Percentiles rank a stretch among this genome's conserved stretches.
These are phyloP conservation scores for Candida ovalis DNA, from an alignment of 805 yeast species.

Conservation along the genomic window DNA sequence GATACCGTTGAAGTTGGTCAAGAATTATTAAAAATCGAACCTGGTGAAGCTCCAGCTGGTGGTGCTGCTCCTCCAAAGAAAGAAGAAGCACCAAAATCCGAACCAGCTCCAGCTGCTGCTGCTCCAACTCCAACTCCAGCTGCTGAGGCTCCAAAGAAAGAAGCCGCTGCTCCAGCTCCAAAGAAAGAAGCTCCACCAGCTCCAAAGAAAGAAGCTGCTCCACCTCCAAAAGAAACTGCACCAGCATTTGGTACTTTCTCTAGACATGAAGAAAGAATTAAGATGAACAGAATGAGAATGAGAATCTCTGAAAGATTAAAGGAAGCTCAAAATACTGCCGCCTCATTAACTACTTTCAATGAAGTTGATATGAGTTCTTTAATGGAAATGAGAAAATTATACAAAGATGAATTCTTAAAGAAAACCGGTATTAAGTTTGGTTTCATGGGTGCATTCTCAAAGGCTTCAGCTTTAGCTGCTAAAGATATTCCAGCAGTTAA, in stretches of 20 bases:
- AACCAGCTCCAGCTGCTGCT: slow-evolving; percentile 27
- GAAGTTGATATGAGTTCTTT: slow-evolving; percentile 95
- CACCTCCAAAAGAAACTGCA: slow-evolving; percentile 19
- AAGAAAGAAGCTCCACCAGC: slow-evolving; percentile 15
- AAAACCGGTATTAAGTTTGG: slow-evolving; percentile 93
- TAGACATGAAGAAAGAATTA: slow-evolving; percentile 85
- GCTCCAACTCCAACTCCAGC: slow-evolving; percentile 19
- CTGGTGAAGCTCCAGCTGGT: slow-evolving; percentile 66
- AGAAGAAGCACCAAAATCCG: slow-evolving; percentile 18
- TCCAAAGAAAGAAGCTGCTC: slow-evolving; percentile 15
- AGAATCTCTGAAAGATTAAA: slow-evolving; percentile 98
- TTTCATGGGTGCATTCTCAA: slow-evolving; percentile 97
- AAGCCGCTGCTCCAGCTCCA: slow-evolving; percentile 10
- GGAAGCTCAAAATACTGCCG: slow-evolving; percentile 99
- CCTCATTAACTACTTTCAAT: slow-evolving; percentile 95
- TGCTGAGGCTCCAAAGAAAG: slow-evolving; percentile 10
- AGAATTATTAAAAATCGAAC: slow-evolving; percentile 82
- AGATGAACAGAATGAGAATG: slow-evolving; percentile 99
- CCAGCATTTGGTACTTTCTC: slow-evolving; percentile 53
- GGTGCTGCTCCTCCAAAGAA: slow-evolving; percentile 37
- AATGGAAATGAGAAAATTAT: slow-evolving; percentile 90
- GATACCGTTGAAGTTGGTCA: slow-evolving; percentile 97
- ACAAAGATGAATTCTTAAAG: slow-evolving; percentile 95
- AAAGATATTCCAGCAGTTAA: slow-evolving; percentile 94
- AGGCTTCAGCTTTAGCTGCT: slow-evolving; percentile 89